Evolutionary conservation across 1,284 basidiomycete genomes (phyloP), one percentile per base, ranked within the genome.

Genomic region (Meripilus lineatus): DNA sequence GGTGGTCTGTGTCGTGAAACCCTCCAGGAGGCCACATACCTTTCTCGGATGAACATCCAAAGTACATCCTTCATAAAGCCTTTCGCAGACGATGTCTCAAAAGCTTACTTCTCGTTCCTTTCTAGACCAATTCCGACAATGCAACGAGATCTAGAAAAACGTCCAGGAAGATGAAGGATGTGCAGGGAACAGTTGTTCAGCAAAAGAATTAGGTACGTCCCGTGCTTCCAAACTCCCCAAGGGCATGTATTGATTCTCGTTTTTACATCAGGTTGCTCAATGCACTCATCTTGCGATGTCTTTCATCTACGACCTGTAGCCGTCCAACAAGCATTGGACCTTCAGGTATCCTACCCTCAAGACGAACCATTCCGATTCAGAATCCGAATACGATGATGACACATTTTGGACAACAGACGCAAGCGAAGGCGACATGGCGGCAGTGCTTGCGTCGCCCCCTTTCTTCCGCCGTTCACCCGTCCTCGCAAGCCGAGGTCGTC

Each of bases 391-490:
- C 57, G 33, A 50, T 28, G 47, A 60, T 33, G 57, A 57, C 3
- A 36, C 63, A 6, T 58, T 59, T 18, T 32, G 65, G 1, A 51
- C 62, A 4, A n/a, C n/a, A n/a, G n/a, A n/a, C n/a, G n/a, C n/a
- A n/a, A n/a, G n/a, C n/a, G n/a, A 49, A 64, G 21, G 44, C 51
- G 23, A 40, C 61, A 13, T 65, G 65, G 30, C 69, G 68, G 47
- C 69, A 65, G 48, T 59, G 65, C 44, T 52, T 73, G 33, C 78
- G 80, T 30, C 81, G 84, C 72, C 92, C 44, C 84, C n/a, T n/a
- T 44, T 84, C 87, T 20, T 92, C 92, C 59, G 85, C 81, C 14
- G 90, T 93, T 58, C 87, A 93, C 58, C 85, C 87, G 0, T 63
- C 71, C 4, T 72, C 70, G 41, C 71, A 79, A 48, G 82, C 81